A percentile compares a stretch with the other conserved stretches of the same genome.
Evolutionary conservation across 495 filamentous ascomycete species (phyloP).

Genomic region (Penicillium nucicola): DNA sequence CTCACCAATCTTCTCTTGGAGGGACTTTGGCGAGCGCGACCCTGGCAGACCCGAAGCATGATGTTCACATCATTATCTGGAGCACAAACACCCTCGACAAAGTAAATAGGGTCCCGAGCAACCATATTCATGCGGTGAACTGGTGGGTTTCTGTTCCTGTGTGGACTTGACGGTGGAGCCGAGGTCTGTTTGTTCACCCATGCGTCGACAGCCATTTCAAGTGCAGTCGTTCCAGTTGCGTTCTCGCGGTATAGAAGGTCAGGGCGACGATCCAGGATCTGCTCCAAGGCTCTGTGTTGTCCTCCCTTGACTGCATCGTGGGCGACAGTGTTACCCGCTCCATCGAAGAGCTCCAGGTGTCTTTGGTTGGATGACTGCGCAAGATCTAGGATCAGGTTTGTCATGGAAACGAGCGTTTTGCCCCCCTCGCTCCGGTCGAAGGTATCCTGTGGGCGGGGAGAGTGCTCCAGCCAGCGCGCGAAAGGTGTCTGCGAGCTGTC

Average conservation of each 20-base stretch:
- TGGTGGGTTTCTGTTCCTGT: not conserved
- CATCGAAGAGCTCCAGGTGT: constrained; percentile 61
- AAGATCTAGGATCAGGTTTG: constrained; percentile 44
- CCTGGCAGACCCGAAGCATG: constrained; percentile 24
- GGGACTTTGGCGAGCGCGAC: not conserved
- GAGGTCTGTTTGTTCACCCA: constrained; percentile 37
- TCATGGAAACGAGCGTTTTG: not conserved
- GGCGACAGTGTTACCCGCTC: constrained; percentile 62
- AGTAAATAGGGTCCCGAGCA: constrained; percentile 10
- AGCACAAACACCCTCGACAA: constrained; percentile 10
- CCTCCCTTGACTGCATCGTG: constrained; percentile 51
- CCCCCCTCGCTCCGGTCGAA: not conserved
- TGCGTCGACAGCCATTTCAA: constrained; percentile 58
- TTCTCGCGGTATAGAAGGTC: constrained; percentile 64
- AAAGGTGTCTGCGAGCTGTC: constrained; percentile 49
- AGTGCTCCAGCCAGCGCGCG: constrained; percentile 30
- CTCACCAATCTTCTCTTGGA: constrained; percentile 61
- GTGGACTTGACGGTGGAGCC: constrained; percentile 8
- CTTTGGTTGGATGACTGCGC: constrained; percentile 42
- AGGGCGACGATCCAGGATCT: constrained; percentile 54
- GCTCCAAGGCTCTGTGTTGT: constrained; percentile 32
- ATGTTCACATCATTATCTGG: constrained; percentile 4
- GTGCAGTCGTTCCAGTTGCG: constrained; percentile 64
- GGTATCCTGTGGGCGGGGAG: not conserved
- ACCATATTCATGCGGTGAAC: not conserved